phyloP scores from a whole-genome alignment of 225 moss, liverwort and hornwort genomes.

The Pleurozium schreberi region DNA sequence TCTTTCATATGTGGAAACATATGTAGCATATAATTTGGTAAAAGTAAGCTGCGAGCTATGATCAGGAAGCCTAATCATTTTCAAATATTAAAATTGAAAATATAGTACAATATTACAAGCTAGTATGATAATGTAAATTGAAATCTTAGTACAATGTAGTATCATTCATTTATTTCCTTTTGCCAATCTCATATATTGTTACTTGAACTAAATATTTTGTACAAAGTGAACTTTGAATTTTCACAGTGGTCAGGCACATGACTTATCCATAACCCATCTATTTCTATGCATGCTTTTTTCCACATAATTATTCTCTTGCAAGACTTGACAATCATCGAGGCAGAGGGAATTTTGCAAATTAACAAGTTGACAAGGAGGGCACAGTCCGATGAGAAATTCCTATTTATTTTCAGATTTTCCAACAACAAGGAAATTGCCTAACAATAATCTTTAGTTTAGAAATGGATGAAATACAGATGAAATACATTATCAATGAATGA shows the following conservation, averaged over 20 bases:
- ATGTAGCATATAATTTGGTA: background rate
- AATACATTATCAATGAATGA: no score
- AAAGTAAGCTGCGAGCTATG: background rate
- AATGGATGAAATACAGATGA: no score
- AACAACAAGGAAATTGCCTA: no score
- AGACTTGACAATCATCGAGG: no score
- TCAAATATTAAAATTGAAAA: background rate
- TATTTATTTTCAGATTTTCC: no score
- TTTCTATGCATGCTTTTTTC: background rate
- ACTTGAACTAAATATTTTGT: background rate
- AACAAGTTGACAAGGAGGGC: no score
- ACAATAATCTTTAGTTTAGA: no score
- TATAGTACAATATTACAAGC: background rate
- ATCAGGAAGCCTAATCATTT: background rate
- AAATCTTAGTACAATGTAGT: background rate
- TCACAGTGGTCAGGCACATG: background rate
- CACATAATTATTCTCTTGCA: background rate
- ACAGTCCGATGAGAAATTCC: no score
- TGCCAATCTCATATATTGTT: background rate
- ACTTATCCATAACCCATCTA: background rate
- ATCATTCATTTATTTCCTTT: background rate
- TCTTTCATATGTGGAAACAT: no score
- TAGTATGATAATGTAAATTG: background rate
- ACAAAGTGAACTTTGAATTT: background rate
- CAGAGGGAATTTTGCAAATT: no score